Conservation (phyloP, 164 flowering plant genomes). For the Euptelea pleiosperma region DNA sequence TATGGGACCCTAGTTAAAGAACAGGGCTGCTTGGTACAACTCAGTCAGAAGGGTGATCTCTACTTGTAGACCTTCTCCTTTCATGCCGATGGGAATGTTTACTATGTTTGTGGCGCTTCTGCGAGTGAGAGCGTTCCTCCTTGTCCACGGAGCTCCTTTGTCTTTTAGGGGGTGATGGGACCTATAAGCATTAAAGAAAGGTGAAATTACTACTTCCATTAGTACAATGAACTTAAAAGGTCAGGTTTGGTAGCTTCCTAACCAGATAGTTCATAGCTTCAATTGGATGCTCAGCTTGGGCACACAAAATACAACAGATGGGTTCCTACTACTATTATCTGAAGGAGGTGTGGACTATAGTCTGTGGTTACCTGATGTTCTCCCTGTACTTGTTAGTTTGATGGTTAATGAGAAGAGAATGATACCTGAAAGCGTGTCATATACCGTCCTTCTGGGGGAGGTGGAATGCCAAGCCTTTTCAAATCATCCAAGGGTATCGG, state of each 20-base stretch:
- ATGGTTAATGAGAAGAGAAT: background rate
- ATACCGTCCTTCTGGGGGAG: slow-evolving; percentile 94
- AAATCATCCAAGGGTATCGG: slow-evolving; percentile 75
- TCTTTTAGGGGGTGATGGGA: slow-evolving; percentile 81
- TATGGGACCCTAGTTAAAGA: background rate
- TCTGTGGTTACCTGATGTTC: background rate
- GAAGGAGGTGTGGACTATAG: no score
- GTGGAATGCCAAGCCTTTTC: slow-evolving; percentile 86
- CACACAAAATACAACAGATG: no score
- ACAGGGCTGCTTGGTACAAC: background rate
- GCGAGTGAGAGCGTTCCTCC: slow-evolving; percentile 30
- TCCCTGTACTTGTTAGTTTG: background rate
- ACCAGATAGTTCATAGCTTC: no score
- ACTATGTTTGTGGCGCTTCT: slow-evolving; percentile 24
- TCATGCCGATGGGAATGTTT: slow-evolving; percentile 23
- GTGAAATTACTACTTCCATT: no score
- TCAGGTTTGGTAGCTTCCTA: background rate
- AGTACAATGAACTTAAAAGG: background rate
- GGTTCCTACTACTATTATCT: no score
- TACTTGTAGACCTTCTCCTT: slow-evolving; percentile 25
- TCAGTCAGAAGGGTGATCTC: slow-evolving; percentile 16
- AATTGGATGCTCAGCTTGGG: no score
- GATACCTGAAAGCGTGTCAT: slow-evolving; percentile 80
- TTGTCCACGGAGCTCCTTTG: slow-evolving; percentile 28
- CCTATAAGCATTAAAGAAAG: slow-evolving; percentile 30